Percentiles rank a stretch among this genome's conserved stretches.
phyloP scores from a whole-genome alignment of 2,329 filamentous ascomycete species.

The Pyrenophora graminea region DNA sequence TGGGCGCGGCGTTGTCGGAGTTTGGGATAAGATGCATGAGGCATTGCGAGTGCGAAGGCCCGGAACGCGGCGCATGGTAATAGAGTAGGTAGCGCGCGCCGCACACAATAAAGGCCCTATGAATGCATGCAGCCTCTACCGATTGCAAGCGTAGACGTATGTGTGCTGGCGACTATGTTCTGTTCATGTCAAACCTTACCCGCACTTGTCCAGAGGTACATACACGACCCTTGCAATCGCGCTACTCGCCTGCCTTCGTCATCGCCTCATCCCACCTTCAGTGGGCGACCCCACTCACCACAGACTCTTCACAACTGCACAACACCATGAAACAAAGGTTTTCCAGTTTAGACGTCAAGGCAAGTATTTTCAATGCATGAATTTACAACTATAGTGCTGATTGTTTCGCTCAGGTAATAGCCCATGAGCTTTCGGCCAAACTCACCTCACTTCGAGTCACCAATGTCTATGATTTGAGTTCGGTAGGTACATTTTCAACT shows the following conservation, averaged over 20 bases:
- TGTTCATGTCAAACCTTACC: constrained; percentile 8
- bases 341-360: constrained; percentile 78
- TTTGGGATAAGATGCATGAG: constrained; percentile 17
- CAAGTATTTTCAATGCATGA: constrained; percentile 26
- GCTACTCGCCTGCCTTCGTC: constrained; percentile 33
- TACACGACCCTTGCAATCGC: constrained; percentile 31
- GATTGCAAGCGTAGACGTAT: neutral
- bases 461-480: constrained; percentile 95
- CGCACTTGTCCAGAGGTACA: constrained; percentile 21
- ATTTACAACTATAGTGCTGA: constrained; percentile 1
- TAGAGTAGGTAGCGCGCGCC: constrained; percentile 15
- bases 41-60: constrained; percentile 24
- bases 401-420: constrained; percentile 70
- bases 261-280: constrained; percentile 29
- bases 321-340: constrained; percentile 75
- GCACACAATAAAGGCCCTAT: constrained; percentile 5
- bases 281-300: constrained; percentile 27
- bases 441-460: constrained; percentile 80
- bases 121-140: constrained; percentile 13
- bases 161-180: neutral
- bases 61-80: constrained; percentile 11
- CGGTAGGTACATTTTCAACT: constrained; percentile 51
- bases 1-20: constrained; percentile 40
- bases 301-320: constrained; percentile 37
- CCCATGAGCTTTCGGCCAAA: constrained; percentile 81